Evolutionary conservation across 306 rosid species (phyloP), one percentile per base, ranked within the genome.

Genomic region (Glycine latifolia): DNA sequence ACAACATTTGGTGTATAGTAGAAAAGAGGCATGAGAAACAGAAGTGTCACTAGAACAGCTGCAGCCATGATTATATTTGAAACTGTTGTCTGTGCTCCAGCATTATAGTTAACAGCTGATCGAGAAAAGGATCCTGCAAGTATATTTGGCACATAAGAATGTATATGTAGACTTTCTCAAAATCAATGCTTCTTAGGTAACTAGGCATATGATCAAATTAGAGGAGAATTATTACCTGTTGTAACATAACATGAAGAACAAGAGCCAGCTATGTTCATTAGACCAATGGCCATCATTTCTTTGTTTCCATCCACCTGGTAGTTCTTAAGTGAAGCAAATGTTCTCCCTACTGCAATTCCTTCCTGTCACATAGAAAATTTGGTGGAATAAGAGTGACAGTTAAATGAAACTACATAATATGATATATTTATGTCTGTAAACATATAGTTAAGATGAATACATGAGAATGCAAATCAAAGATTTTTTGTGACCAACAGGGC

Each of bases 221-320:
- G 60, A 83, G 31, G 71, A 71, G 50, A 67, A 58, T 44, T 14
- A 46, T 65, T 73, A 90, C 99, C 99, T 43, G 99, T 85, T 41
- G 99, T 93, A 54, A 96, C 94, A 83, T 91, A 96, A 68, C 99
- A 93, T 52, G 99, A 96, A 82, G 91, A 87, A 79, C 91, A 92
- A 78, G 97, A 93, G 53, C 98, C 99, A 67, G 90, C 94, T 8
- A 96, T 88, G 91, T 93, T 96, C 99, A 89, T 93, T 17, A 96
- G 53, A 56, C 98, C 99, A 72, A 96, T 89, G 37, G 97, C 99
- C 91, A 93, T 93, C 98, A 96, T 93, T 88, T 96, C 99, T 87
- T 96, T 96, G 89, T 96, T 96, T 85, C 98, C 99, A 79, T 96
- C 99, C 14, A 93, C 97, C 83, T 96, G 99, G 85, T 96, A 96